phyloP scores from a whole-genome alignment of 2,329 filamentous ascomycete species.

The Macrophomina pseudophaseolina region DNA sequence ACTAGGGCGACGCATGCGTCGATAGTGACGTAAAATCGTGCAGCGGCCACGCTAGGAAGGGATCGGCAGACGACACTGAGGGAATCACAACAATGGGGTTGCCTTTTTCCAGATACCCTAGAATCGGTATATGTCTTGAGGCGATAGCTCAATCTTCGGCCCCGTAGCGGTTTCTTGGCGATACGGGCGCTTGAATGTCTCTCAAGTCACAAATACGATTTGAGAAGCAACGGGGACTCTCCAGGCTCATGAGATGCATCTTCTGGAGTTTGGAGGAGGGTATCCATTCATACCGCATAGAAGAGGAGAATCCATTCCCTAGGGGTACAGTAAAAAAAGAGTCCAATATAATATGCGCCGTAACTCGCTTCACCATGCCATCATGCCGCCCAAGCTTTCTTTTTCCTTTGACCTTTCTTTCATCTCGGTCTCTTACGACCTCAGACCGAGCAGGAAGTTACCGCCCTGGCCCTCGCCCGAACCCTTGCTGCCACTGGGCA shows the following conservation, averaged over 20 bases:
- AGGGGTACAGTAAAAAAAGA: constrained; percentile 37
- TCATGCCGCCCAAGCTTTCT: neutral
- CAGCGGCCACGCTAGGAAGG: neutral
- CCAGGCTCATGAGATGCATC: too few relatives aligned
- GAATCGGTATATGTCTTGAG: too few relatives aligned
- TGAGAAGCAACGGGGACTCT: too few relatives aligned
- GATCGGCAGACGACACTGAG: constrained; percentile 1
- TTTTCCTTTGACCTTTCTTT: constrained; percentile 14
- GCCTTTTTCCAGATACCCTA: neutral
- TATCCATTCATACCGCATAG: constrained; percentile 23
- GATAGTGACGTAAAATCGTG: constrained; percentile 16
- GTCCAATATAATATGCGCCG: constrained; percentile 28
- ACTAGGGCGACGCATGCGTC: neutral
- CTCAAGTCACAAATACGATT: too few relatives aligned
- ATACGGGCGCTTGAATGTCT: too few relatives aligned
- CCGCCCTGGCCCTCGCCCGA: constrained; percentile 62
- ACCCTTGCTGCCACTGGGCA: constrained; percentile 72
- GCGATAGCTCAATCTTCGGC: too few relatives aligned
- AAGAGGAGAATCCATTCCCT: constrained; percentile 44
- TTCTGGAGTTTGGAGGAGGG: neutral
- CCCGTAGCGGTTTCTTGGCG: too few relatives aligned
- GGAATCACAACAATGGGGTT: neutral
- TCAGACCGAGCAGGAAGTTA: constrained; percentile 70
- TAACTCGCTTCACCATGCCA: constrained; percentile 35
- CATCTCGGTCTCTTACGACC: constrained; percentile 43